Evolutionary conservation across 2,329 filamentous ascomycete species (phyloP), one percentile per base, ranked within the genome.

Genomic region (Fusarium beomiforme): DNA sequence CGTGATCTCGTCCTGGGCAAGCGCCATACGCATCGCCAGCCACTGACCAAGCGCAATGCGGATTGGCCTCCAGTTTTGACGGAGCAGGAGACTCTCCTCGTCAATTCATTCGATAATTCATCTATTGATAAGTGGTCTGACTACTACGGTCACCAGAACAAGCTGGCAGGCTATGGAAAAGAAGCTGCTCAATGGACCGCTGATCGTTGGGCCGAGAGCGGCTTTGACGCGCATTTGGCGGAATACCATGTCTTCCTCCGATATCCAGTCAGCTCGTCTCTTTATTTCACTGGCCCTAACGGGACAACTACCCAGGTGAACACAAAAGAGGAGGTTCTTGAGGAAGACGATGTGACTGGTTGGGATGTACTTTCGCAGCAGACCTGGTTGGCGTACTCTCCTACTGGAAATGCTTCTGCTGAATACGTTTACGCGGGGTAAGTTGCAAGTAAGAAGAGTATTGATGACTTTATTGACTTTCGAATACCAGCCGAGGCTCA

Each of bases 301-400:
- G 83, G 83, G 1, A 77, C 90, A 39, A 86, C 85, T 10, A 91
- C 86, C 51, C 88, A 91, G 74, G 92, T 93, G 4, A 88, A 85
- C 8, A 79, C 95, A 54, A 89, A 92, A 72, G 93, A 96, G 79
- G 91, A 93, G 71, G 86, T 92, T 2, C 81, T 96, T 4, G 84
- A 89, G 8, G 90, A 93, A 65, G 93, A 96, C 77, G 86, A 88
- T n/a, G 93, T 92, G 0, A 92, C 89, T 33, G 86, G 89, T n/a
- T 83, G 92, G 36, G 82, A 85, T 9, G 87, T 93, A 67, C 85
- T 92, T 31, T 71, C 74, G 2, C 86, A 95, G 24, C 93, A 93
- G 9, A 93, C 91, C 0, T 97, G 95, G 81, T 92, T 96, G 72
- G 93, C 93, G 14, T 97, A 96, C 78, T 94, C 92, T 2, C 93